phyloP scores from a whole-genome alignment of 805 yeast species.

The Candida xyloterini region DNA sequence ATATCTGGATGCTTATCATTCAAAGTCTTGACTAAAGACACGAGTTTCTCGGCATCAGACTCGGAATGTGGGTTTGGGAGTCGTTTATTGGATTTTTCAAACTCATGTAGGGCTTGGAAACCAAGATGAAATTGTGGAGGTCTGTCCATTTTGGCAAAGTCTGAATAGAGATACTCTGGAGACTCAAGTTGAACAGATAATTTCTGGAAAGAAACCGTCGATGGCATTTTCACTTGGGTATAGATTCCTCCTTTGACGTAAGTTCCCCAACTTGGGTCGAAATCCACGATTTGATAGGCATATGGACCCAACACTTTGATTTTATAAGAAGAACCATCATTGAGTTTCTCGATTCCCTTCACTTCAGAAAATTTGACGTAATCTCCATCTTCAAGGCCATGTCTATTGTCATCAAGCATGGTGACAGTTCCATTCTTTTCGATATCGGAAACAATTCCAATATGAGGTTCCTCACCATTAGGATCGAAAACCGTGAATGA shows the following conservation, averaged over 20 bases:
- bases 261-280: slow-evolving; percentile 52
- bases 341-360: slow-evolving; percentile 70
- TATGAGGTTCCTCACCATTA: slow-evolving; percentile 88
- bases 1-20: slow-evolving; percentile 54
- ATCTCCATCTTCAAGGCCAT: slow-evolving; percentile 90
- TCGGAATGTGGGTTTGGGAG: slow-evolving; percentile 77
- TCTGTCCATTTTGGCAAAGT: slow-evolving; percentile 91
- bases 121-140: slow-evolving; percentile 90
- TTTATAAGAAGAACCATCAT: slow-evolving; percentile 70
- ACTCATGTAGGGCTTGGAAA: slow-evolving; percentile 82
- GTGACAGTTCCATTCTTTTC: slow-evolving; percentile 90
- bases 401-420: slow-evolving; percentile 87
- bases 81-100: slow-evolving; percentile 59
- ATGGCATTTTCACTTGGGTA: slow-evolving; percentile 89
- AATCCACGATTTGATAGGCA: slow-evolving; percentile 69
- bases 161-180: slow-evolving; percentile 82
- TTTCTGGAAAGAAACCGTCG: slow-evolving; percentile 56
- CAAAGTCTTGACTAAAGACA: slow-evolving; percentile 57
- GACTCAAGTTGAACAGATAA: slow-evolving; percentile 59
- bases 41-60: slow-evolving; percentile 68
- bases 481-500: slow-evolving; percentile 76
- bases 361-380: slow-evolving; percentile 84
- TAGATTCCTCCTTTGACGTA: slow-evolving; percentile 85
- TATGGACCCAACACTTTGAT: slow-evolving; percentile 92
- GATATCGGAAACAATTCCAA: slow-evolving; percentile 87